These are phyloP conservation scores for Ophiostoma piceae DNA, from an alignment of 2,329 filamentous ascomycete species.

Conservation along the genomic window DNA sequence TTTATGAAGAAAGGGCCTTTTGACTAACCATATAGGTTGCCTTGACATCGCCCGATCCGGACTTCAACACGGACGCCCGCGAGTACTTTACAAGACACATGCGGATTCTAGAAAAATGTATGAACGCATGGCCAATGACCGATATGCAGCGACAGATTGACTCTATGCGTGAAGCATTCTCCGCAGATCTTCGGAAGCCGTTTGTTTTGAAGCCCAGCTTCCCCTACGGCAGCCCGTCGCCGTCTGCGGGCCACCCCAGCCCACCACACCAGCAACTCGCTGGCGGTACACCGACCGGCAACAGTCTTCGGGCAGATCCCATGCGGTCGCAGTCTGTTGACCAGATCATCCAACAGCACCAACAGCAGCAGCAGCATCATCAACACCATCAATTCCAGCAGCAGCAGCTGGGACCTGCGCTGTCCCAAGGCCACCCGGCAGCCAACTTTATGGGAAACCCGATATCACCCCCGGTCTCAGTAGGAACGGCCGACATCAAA, in stretches of 20 bases:
- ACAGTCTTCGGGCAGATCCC: constrained; percentile 46
- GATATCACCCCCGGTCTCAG: constrained; percentile 75
- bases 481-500: constrained; percentile 66
- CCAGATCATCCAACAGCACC: constrained; percentile 36
- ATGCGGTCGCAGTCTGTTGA: constrained; percentile 47
- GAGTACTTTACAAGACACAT: constrained; percentile 92
- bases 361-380: constrained; percentile 37
- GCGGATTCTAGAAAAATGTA: constrained; percentile 83
- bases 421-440: constrained; percentile 46
- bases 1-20: not conserved
- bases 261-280: constrained; percentile 21
- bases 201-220: constrained; percentile 87
- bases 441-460: constrained; percentile 46
- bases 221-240: constrained; percentile 74
- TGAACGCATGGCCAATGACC: constrained; percentile 76
- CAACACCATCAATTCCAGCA: constrained; percentile 37
- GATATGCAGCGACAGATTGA: constrained; percentile 89
- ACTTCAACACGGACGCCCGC: constrained; percentile 75
- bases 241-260: constrained; percentile 32
- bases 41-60: constrained; percentile 85
- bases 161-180: constrained; percentile 83
- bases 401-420: constrained; percentile 47
- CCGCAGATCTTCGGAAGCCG: constrained; percentile 73
- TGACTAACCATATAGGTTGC: constrained; percentile 58
- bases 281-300: constrained; percentile 36